Base-by-base conservation (phyloP, 768 basidiomycete species). In the Boletus rufocinnamomeus region DNA sequence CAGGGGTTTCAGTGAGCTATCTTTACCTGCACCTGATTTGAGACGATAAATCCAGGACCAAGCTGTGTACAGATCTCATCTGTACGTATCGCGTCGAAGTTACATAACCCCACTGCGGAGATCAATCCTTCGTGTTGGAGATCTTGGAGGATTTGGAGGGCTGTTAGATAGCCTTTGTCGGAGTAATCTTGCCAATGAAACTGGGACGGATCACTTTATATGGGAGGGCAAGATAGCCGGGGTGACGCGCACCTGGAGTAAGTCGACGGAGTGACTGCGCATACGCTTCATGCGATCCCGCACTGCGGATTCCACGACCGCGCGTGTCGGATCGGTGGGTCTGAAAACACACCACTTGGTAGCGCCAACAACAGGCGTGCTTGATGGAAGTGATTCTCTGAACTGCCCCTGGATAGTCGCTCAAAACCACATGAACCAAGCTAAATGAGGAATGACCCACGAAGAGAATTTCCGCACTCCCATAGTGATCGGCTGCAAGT, bases 311-410 rank as follows among this genome's bases (percentile, higher is more conserved):
- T 85, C 78, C 50, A 91, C 88, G 52, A 80, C 72, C 32, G 77
- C 71, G 8, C 82, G 82, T 4, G 87, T 80, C 2, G 82, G 76
- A 16, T 72, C 72, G 17, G 77, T 75, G 30, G 75, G 74, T 57
- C 81, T 78, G 76, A 93, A 93, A 16, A 91, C 82, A 70, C 91
- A 93, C 90, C 89, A 94, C 69, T 94, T 94, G 3, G 93, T 94
- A 2, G 87, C 89, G 44, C 89, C 88, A 27, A 93, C 60, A 11
- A 89, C 79, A 4, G 72, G 64, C 38, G 75, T 67, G 30, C 78
- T 66, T 32, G 73, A 61, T 30, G 76, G 69, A 19, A 83, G 71
- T 14, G 79, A 76, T 60, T 74, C 67, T 64, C 80, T 80, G 73
- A 89, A 89, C 69, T 88, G 84, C 14, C 91, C 91, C 91, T 93